Evolutionary conservation across 192 early-diverging fungal species (phyloP).

Genomic region (Backusella sp.): DNA sequence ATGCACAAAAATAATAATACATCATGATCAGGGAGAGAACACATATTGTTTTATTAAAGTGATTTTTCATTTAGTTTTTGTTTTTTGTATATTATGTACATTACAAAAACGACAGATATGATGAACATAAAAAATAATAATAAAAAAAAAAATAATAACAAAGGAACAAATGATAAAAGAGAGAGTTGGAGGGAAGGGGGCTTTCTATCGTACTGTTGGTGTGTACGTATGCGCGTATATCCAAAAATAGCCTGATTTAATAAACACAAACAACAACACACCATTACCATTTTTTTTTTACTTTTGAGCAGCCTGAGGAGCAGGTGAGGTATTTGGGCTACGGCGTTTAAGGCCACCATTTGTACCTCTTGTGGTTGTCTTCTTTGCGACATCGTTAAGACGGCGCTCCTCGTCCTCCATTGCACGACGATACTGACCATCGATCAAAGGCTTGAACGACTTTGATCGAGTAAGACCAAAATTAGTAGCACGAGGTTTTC

Average conservation of each 20-base stretch:
- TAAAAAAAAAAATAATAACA: neutral
- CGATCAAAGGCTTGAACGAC: conserved; percentile 36
- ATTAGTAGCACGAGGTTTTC: conserved; percentile 41
- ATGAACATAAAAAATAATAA: neutral
- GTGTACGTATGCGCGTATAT: neutral
- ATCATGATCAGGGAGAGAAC: neutral
- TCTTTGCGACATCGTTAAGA: conserved; percentile 45
- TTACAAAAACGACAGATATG: neutral
- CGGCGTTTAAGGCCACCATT: conserved; percentile 2
- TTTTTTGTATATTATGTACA: neutral
- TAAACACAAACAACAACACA: neutral
- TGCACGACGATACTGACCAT: conserved; percentile 34
- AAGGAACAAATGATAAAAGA: neutral
- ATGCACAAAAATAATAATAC: neutral
- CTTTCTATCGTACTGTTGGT: neutral
- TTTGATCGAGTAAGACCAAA: conserved; percentile 39
- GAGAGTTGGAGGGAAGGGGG: no score
- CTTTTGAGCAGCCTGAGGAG: neutral
- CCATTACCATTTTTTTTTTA: neutral
- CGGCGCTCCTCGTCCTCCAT: conserved; percentile 30
- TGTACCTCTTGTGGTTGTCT: neutral
- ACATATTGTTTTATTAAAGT: neutral
- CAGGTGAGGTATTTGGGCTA: neutral
- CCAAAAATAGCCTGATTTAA: neutral
- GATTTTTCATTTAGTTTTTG: neutral